Evolutionary conservation across 768 basidiomycete genomes (phyloP).

Genomic region (Collybiopsis confluens): DNA sequence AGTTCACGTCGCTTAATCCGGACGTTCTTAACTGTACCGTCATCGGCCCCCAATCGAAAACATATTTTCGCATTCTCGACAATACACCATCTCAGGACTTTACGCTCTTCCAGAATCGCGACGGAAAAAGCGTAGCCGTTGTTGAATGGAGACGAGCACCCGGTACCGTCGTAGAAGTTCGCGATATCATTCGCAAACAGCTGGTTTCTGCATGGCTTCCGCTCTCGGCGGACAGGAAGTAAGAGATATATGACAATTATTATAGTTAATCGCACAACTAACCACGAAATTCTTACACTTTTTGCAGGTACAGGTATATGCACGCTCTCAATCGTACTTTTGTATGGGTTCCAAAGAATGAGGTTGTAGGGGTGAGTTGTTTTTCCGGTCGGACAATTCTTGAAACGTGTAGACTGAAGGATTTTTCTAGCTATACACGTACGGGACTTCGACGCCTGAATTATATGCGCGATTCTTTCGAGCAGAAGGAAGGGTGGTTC

Average conservation of each 20-base stretch:
- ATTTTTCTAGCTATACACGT: slow-evolving; percentile 18
- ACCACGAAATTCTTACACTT: background rate
- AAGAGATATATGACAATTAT: slow-evolving; percentile 11
- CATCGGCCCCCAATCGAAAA: slow-evolving; percentile 35
- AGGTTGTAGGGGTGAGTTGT: slow-evolving; percentile 19
- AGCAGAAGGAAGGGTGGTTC: slow-evolving; percentile 25
- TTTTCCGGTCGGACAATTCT: background rate
- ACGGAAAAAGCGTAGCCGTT: slow-evolving; percentile 31
- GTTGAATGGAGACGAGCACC: slow-evolving; percentile 32
- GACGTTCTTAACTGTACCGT: slow-evolving; percentile 41
- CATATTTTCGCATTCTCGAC: slow-evolving; percentile 35
- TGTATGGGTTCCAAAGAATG: slow-evolving; percentile 18
- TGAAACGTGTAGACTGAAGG: background rate
- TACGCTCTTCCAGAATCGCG: slow-evolving; percentile 34
- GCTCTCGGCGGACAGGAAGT: slow-evolving; percentile 33
- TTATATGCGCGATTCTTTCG: slow-evolving; percentile 34
- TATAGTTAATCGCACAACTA: too few species aligned
- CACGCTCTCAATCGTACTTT: background rate
- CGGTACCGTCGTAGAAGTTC: slow-evolving; percentile 28
- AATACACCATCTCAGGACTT: slow-evolving; percentile 27
- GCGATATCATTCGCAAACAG: slow-evolving; percentile 28
- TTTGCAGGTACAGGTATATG: slow-evolving; percentile 5
- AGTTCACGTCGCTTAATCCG: slow-evolving; percentile 36
- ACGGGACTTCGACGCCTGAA: slow-evolving; percentile 17
- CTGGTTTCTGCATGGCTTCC: slow-evolving; percentile 34